Conservation (phyloP, 2,329 filamentous ascomycete species). For the Penicillium sclerotiorum region DNA sequence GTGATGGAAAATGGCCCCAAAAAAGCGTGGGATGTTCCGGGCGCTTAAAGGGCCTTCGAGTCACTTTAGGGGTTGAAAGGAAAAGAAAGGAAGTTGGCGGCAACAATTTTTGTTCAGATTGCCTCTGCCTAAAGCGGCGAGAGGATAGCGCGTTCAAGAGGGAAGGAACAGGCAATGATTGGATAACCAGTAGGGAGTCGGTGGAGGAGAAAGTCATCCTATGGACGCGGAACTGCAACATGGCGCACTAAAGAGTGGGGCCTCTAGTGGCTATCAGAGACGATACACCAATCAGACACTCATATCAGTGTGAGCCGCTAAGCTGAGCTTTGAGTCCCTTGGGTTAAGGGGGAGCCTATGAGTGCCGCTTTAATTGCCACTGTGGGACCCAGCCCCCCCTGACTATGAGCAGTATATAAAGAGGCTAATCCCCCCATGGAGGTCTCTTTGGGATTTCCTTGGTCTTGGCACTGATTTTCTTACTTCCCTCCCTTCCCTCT, state of each 20-base stretch:
- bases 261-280: too few relatives aligned
- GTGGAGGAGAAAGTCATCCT: too few relatives aligned
- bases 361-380: conserved; percentile 43
- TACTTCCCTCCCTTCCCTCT: conserved; percentile 33
- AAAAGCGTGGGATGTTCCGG: too few relatives aligned
- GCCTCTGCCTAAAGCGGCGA: conserved; percentile 38
- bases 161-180: conserved; percentile 35
- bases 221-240: conserved; percentile 33
- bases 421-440: conserved; percentile 40
- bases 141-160: conserved; percentile 32
- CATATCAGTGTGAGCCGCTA: too few relatives aligned
- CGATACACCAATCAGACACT: too few relatives aligned
- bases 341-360: conserved; percentile 28
- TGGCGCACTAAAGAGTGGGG: too few relatives aligned
- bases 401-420: conserved; percentile 45
- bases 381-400: conserved; percentile 41
- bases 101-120: conserved; percentile 39
- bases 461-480: conserved; percentile 45
- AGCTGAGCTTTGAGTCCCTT: conserved; percentile 23
- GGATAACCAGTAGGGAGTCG: conserved; percentile 17
- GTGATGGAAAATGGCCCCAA: too few relatives aligned
- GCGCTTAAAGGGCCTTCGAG: too few relatives aligned
- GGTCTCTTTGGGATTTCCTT: conserved; percentile 32
- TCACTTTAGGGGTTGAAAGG: conserved; percentile 11
- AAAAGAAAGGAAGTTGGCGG: conserved; percentile 18